These are phyloP conservation scores for Furcasterigmium sp. DNA, from an alignment of 2,329 filamentous ascomycete species.

Conservation along the genomic window DNA sequence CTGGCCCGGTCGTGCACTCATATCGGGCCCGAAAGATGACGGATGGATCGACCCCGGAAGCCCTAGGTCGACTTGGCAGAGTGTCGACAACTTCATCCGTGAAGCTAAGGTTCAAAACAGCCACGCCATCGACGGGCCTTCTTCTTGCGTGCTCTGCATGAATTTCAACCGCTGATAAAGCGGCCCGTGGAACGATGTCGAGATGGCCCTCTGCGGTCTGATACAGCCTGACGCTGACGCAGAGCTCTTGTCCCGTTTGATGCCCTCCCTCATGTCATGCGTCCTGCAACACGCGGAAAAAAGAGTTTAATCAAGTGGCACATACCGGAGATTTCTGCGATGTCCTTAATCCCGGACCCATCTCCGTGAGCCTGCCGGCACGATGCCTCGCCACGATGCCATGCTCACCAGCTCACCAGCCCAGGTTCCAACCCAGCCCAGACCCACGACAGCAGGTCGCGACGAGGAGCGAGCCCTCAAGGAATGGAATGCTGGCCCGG, in stretches of 20 bases:
- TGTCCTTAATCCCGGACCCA: not conserved
- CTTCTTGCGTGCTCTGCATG: too few relatives aligned
- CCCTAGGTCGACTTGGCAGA: not conserved
- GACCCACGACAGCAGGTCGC: too few relatives aligned
- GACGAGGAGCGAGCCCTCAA: too few relatives aligned
- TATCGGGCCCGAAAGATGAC: not conserved
- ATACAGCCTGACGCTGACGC: not conserved
- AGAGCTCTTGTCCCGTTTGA: not conserved
- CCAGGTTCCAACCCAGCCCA: not conserved
- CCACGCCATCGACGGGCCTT: too few relatives aligned
- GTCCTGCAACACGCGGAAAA: not conserved
- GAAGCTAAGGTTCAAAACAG: too few relatives aligned
- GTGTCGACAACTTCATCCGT: not conserved
- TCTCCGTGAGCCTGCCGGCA: not conserved
- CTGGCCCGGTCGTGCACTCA: not conserved
- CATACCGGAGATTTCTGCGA: not conserved
- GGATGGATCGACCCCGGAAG: not conserved
- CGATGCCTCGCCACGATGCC: not conserved
- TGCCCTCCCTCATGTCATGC: not conserved
- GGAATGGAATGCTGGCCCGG: too few relatives aligned
- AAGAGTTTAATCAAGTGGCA: not conserved
- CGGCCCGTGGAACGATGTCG: too few relatives aligned
- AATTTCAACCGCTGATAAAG: too few relatives aligned
- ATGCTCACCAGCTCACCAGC: not conserved
- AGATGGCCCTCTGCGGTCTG: too few relatives aligned